Conservation (phyloP, 2,329 filamentous ascomycete species). For the Ophiosphaerella narmari region DNA sequence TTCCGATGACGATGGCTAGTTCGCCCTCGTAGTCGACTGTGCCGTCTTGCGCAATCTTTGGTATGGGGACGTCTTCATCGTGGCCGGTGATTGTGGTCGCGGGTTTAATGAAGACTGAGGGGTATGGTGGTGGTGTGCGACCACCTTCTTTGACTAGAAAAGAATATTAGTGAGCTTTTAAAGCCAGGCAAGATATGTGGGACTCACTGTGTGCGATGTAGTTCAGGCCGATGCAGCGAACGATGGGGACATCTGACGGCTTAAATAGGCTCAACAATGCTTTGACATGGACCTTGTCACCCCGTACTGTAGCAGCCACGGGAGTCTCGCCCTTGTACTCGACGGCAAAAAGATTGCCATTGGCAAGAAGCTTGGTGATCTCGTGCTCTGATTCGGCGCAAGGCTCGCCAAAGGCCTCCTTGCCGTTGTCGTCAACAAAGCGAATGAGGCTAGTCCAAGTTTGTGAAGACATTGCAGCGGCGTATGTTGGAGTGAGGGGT, state of each 20-base stretch:
- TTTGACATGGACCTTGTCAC: neutral
- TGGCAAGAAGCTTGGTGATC: neutral
- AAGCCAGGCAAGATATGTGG: neutral
- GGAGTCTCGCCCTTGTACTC: slow-evolving; percentile 1
- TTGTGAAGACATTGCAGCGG: neutral
- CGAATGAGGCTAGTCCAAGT: slow-evolving; percentile 5
- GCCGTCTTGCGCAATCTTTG: slow-evolving; percentile 54
- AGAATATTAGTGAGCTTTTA: neutral
- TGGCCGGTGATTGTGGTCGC: slow-evolving; percentile 42
- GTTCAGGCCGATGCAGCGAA: slow-evolving; percentile 54
- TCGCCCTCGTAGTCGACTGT: neutral
- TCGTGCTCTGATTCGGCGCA: neutral
- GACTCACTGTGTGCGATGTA: slow-evolving; percentile 44
- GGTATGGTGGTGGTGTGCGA: slow-evolving; percentile 55
- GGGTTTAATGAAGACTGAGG: slow-evolving; percentile 58
- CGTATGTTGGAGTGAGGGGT: neutral
- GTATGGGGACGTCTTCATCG: slow-evolving; percentile 41
- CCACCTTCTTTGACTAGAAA: slow-evolving; percentile 39
- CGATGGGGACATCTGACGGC: slow-evolving; percentile 36
- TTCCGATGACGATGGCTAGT: slow-evolving; percentile 53
- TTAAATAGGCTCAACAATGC: neutral
- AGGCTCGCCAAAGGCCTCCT: slow-evolving; percentile 3
- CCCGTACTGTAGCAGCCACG: neutral
- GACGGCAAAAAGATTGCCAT: slow-evolving; percentile 1
- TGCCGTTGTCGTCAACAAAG: slow-evolving; percentile 2